A percentile compares a stretch with the other conserved stretches of the same genome.
Evolutionary conservation across 2,329 filamentous ascomycete species (phyloP).

Genomic region (Aspergillus novoparasiticus): DNA sequence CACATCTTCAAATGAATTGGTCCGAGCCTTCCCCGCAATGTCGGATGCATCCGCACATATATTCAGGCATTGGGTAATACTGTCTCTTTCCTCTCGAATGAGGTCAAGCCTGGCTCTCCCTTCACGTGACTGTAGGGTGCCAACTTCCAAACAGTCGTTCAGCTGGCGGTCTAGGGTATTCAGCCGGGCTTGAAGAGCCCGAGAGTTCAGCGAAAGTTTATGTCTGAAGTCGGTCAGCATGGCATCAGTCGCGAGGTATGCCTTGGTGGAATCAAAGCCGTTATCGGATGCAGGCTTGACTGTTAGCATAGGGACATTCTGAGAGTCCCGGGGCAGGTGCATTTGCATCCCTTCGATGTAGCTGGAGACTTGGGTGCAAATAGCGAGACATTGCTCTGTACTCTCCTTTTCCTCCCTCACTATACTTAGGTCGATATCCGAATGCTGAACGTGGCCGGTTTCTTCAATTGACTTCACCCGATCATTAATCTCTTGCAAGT

Average conservation of each 20-base stretch:
- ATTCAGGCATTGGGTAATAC: constrained; percentile 13
- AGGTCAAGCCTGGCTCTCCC: constrained; percentile 17
- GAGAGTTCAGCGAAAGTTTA: too few species aligned
- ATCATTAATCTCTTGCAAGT: constrained; percentile 33
- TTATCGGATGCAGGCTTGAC: too few species aligned
- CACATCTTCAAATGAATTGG: constrained; percentile 34
- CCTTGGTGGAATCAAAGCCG: too few species aligned
- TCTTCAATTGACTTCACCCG: constrained; percentile 25
- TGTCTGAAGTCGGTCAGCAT: too few species aligned
- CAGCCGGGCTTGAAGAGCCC: constrained; percentile 20
- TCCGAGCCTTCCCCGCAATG: constrained; percentile 26
- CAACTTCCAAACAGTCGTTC: constrained; percentile 10
- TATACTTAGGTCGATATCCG: constrained; percentile 3
- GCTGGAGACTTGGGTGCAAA: constrained; percentile 36
- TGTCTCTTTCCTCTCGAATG: constrained; percentile 32
- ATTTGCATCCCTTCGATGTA: constrained; percentile 32
- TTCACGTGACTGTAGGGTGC: constrained; percentile 13
- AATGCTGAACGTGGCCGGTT: not conserved
- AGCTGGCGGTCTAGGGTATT: constrained; percentile 25
- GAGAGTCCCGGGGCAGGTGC: not conserved
- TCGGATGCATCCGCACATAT: constrained; percentile 27
- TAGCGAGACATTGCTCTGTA: constrained; percentile 38
- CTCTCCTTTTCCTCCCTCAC: constrained; percentile 39
- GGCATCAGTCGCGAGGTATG: too few species aligned
- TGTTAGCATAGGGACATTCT: not conserved